phyloP scores from a whole-genome alignment of 177 flowering plant genomes.

The Telopea speciosissima region DNA sequence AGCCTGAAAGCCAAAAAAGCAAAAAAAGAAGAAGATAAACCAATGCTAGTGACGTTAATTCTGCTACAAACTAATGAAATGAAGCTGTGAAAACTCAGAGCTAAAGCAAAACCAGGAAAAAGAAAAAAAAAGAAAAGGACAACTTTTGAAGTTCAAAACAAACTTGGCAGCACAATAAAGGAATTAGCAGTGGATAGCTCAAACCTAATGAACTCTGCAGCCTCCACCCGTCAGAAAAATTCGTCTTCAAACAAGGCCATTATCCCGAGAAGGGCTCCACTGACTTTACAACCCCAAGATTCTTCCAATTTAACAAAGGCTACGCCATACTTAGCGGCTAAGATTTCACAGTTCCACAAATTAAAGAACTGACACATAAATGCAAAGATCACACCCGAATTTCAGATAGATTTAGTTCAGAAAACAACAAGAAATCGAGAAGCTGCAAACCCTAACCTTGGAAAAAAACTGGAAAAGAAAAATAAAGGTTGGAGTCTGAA shows the following conservation, averaged over 20 bases:
- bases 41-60: background rate
- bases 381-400: background rate
- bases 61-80: background rate
- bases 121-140: background rate
- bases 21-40: background rate
- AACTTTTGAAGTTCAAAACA: background rate
- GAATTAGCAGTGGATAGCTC: background rate
- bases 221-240: background rate
- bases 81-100: background rate
- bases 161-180: background rate
- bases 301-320: background rate
- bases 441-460: background rate
- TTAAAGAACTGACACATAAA: background rate
- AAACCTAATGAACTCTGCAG: background rate
- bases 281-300: background rate
- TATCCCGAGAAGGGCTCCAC: background rate
- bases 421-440: background rate
- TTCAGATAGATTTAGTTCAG: background rate
- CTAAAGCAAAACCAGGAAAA: background rate
- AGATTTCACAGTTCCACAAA: background rate
- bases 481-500: background rate
- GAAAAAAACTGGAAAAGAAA: background rate
- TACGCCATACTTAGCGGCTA: background rate
- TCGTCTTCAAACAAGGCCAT: background rate
- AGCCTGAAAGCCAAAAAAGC: conserved; percentile 1